Conservation (phyloP, 2,329 filamentous ascomycete species). For the Trichoderma brevicompactum region DNA sequence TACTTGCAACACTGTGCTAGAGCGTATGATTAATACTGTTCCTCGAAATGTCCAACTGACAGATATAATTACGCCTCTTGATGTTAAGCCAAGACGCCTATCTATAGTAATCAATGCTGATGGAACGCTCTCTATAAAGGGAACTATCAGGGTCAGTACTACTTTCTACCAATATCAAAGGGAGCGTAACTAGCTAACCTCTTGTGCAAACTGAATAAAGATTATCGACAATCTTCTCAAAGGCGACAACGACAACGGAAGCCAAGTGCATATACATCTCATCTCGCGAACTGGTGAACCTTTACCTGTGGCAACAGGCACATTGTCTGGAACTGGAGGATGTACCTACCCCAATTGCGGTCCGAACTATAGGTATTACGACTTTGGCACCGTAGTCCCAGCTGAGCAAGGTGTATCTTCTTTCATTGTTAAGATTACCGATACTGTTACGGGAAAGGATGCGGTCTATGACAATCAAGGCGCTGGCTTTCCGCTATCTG, state of each 20-base stretch:
- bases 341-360: slow-evolving; percentile 14
- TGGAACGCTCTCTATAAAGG: not conserved
- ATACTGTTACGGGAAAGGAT: not conserved
- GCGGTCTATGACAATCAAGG: not conserved
- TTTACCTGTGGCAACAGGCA: not conserved
- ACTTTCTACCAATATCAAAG: no score
- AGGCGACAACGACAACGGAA: not conserved
- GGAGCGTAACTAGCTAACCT: not conserved
- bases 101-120: not conserved
- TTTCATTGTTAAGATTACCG: not conserved
- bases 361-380: not conserved
- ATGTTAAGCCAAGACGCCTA: slow-evolving; percentile 1
- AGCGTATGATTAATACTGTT: slow-evolving; percentile 18
- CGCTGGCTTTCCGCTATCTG: not conserved
- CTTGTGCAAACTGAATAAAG: not conserved
- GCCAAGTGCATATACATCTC: not conserved
- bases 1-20: not conserved
- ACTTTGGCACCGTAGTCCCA: not conserved
- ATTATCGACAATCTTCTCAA: not conserved
- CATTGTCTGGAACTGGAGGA: not conserved
- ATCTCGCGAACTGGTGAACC: not conserved
- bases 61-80: not conserved
- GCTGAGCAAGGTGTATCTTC: not conserved
- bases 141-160: not conserved
- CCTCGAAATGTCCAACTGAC: not conserved